Evolutionary conservation across 1,139 yeast genomes (phyloP).

Genomic region (Scheffersomyces parashehatae): DNA sequence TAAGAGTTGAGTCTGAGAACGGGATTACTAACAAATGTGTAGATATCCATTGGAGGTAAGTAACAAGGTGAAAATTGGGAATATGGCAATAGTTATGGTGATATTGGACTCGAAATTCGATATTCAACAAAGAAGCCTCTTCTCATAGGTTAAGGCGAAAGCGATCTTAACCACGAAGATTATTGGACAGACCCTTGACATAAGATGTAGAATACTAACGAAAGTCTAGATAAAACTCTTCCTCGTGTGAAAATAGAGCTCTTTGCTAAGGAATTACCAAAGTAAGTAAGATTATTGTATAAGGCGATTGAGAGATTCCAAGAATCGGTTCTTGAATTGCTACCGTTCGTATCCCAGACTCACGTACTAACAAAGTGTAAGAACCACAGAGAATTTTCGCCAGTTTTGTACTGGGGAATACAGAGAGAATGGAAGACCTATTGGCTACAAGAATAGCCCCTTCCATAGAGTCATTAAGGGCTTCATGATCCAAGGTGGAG

Average conservation of each 20-base stretch:
- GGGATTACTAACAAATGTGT: slow-evolving; percentile 6
- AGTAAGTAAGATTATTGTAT: slow-evolving; percentile 18
- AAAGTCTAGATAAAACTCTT: no score
- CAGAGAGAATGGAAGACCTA: slow-evolving; percentile 33
- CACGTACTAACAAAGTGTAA: slow-evolving; percentile 16
- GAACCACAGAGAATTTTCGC: slow-evolving; percentile 53
- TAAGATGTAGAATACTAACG: no score
- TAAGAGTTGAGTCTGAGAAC: no score
- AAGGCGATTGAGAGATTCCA: background rate
- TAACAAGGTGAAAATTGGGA: background rate
- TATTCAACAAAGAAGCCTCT: background rate
- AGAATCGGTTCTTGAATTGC: background rate
- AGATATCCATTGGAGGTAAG: slow-evolving; percentile 27
- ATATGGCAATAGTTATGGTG: background rate
- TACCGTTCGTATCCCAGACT: background rate
- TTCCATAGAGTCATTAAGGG: slow-evolving; percentile 23
- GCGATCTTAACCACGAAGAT: no score
- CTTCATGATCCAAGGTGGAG: slow-evolving; percentile 42
- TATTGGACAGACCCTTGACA: no score
- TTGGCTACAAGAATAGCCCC: slow-evolving; percentile 23
- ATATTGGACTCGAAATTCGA: no score
- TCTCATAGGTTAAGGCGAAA: background rate
- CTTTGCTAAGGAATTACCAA: slow-evolving; percentile 40
- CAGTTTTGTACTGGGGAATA: slow-evolving; percentile 59
- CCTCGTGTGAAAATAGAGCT: slow-evolving; percentile 44